Percentiles rank a stretch among this genome's conserved stretches.
These are phyloP conservation scores for Hypoxylon fragiforme DNA, from an alignment of 495 filamentous ascomycete genomes.

Conservation along the genomic window DNA sequence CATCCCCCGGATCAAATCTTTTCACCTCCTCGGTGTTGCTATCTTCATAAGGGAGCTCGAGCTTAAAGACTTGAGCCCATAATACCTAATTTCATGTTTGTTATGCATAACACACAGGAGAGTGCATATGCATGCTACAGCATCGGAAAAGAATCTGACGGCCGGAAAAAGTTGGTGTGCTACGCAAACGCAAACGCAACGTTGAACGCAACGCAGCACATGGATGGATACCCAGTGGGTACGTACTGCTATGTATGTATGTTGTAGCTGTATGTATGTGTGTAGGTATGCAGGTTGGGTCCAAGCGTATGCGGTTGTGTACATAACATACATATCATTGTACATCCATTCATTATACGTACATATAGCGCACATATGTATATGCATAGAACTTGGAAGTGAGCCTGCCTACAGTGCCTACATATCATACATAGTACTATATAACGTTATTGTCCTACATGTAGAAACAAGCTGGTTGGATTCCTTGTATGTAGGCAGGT, in stretches of 20 bases:
- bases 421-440: too few species aligned
- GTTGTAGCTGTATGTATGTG: neutral
- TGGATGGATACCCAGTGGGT: too few species aligned
- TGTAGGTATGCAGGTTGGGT: conserved; percentile 8
- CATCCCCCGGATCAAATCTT: neutral
- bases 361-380: too few species aligned
- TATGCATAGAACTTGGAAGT: too few species aligned
- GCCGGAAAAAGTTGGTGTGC: conserved; percentile 16
- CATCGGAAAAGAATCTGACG: neutral
- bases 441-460: too few species aligned
- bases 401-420: too few species aligned
- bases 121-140: neutral
- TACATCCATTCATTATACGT: too few species aligned
- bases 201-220: too few species aligned
- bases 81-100: neutral
- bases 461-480: too few species aligned
- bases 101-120: neutral
- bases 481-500: too few species aligned
- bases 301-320: conserved; percentile 5
- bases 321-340: neutral
- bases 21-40: neutral
- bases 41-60: neutral
- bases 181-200: neutral
- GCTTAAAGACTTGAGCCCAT: too few species aligned
- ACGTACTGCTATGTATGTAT: too few species aligned